Conservation (phyloP, 1,284 basidiomycete genomes). For the Phlebopus sp. region DNA sequence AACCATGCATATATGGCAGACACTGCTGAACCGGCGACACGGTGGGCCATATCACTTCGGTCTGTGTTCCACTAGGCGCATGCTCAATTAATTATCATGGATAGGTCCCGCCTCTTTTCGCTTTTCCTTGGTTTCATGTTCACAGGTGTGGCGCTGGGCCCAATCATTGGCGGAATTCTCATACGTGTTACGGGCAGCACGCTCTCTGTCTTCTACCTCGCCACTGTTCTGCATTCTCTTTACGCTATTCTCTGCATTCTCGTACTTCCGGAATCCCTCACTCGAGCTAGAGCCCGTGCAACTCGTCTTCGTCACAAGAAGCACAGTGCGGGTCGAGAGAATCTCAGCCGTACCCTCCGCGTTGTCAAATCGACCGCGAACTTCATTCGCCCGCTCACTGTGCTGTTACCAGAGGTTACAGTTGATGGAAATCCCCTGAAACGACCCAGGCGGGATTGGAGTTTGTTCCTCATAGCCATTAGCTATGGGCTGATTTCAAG, state of each 20-base stretch:
- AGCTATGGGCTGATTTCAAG: slow-evolving; percentile 54
- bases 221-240: slow-evolving; percentile 44
- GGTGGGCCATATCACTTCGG: slow-evolving; percentile 15
- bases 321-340: slow-evolving; percentile 3
- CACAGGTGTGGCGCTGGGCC: slow-evolving; percentile 69
- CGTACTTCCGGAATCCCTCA: slow-evolving; percentile 76
- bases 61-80: background rate
- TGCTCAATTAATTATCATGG: too few relatives aligned
- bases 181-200: slow-evolving; percentile 55
- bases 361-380: slow-evolving; percentile 41
- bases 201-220: slow-evolving; percentile 73
- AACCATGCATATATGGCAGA: slow-evolving; percentile 27
- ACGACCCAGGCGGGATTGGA: slow-evolving; percentile 60
- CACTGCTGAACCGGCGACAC: slow-evolving; percentile 24
- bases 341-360: slow-evolving; percentile 1
- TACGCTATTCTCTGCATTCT: slow-evolving; percentile 54
- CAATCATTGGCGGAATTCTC: slow-evolving; percentile 65
- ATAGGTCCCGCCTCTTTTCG: slow-evolving; percentile 62
- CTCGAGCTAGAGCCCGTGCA: slow-evolving; percentile 28
- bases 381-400: slow-evolving; percentile 63
- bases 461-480: slow-evolving; percentile 55
- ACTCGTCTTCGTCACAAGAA: slow-evolving; percentile 16
- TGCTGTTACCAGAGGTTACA: slow-evolving; percentile 55
- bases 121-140: slow-evolving; percentile 60
- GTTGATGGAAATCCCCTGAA: slow-evolving; percentile 37